These are phyloP conservation scores for Globisporangium irregulare DNA, from an alignment of 352 stramenopile genomes.

Conservation along the genomic window DNA sequence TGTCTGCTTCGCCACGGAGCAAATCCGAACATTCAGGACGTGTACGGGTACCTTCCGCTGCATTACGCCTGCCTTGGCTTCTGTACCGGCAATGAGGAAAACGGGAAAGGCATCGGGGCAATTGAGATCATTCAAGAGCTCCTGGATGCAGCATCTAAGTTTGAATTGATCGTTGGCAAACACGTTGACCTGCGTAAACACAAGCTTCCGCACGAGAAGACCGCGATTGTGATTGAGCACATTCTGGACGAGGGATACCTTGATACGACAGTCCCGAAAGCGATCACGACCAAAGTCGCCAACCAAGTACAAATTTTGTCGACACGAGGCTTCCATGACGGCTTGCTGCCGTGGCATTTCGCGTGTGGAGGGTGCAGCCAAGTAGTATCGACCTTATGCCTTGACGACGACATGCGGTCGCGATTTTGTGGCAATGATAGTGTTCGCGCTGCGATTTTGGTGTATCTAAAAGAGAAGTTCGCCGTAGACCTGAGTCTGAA, in stretches of 20 bases:
- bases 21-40: conserved; percentile 59
- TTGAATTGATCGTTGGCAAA: conserved; percentile 26
- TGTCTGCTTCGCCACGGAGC: conserved; percentile 42
- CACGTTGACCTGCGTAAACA: conserved; percentile 57
- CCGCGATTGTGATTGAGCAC: conserved; percentile 47
- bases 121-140: conserved; percentile 35
- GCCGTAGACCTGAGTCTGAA: conserved; percentile 29
- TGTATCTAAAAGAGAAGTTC: conserved; percentile 30
- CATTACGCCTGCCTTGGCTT: conserved; percentile 73
- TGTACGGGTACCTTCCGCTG: conserved; percentile 50
- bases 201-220: conserved; percentile 48
- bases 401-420: conserved; percentile 46
- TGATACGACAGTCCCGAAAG: conserved; percentile 28
- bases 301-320: conserved; percentile 31
- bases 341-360: conserved; percentile 61
- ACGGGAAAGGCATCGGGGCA: conserved; percentile 6
- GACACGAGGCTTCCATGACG: conserved; percentile 24
- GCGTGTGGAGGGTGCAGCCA: conserved; percentile 52
- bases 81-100: conserved; percentile 26
- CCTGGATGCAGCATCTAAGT: conserved; percentile 22
- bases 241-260: conserved; percentile 45
- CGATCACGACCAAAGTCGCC: conserved; percentile 36
- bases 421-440: conserved; percentile 38
- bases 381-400: conserved; percentile 30
- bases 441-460: conserved; percentile 37